Evolutionary conservation across 805 yeast genomes (phyloP), one percentile per base, ranked within the genome.

Genomic region (Isabelozyma heimii): DNA sequence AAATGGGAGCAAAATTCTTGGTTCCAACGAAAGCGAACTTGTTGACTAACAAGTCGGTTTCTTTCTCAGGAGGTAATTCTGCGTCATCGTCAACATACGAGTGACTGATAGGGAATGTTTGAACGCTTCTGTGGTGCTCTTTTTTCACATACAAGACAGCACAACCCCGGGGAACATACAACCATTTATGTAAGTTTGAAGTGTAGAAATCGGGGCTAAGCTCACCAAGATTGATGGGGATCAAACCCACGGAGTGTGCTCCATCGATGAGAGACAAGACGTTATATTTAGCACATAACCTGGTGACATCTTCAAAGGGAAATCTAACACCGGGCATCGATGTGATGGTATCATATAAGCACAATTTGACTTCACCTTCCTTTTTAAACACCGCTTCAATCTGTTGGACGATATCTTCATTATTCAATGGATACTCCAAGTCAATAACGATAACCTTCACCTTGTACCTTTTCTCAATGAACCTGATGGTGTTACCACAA

Each of bases 161-260:
- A 54, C 77, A 76, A 4, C 84, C 80, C 41, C 81, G 70, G 3
- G 89, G 87, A 17, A 75, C 73, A 52, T 59, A 81, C 38, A 73
- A 67, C 91, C 91, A 87, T 58, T 87, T 87, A 70, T 87, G 91
- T 15, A 85, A 66, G 57, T 86, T 87, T 16, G 85, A 65, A 20
- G 77, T 71, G 59, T 73, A 79, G 59, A 83, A 86, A 56, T 85
- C 90, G 0, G 90, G 88, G 43, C 72, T 53, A 20, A 78, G 53
- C 10, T 58, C 58, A 10, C 61, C 63, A 35, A 82, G 54, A 42
- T 73, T 67, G n/a, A 79, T 47, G 8, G 77, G 76, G 28, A 80
- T 56, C 47, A 75, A 65, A 0, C 92, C 92, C 35, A 81, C 71
- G 1, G 82, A 78, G 59, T 87, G 92, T 5, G 91, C 92, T 12